Percentiles rank a stretch among this genome's conserved stretches.
These are phyloP conservation scores for Ganoderma leucocontextum DNA, from an alignment of 1,284 basidiomycete species.

Conservation along the genomic window DNA sequence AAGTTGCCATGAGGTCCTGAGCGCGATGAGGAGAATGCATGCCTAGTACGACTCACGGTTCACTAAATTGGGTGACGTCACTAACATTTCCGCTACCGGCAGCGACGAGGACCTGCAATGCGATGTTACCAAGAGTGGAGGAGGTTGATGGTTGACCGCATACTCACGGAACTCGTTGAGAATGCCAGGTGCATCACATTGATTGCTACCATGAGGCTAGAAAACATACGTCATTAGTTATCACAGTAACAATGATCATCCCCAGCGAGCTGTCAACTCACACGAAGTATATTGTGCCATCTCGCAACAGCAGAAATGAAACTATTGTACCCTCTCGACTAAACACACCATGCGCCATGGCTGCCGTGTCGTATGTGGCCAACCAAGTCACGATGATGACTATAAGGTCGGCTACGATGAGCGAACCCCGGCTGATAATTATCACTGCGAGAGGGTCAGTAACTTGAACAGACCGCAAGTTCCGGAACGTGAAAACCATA, in stretches of 20 bases:
- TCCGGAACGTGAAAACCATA: neutral
- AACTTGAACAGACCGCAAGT: neutral
- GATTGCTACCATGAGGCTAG: slow-evolving; percentile 2
- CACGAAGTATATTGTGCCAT: slow-evolving; percentile 5
- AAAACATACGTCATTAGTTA: neutral
- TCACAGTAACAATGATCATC: no score
- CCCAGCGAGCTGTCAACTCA: neutral
- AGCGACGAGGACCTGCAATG: neutral
- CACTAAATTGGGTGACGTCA: neutral
- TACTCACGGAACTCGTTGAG: neutral
- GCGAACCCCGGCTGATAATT: neutral
- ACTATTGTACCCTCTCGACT: neutral
- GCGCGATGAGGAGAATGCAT: neutral
- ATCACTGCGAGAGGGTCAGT: slow-evolving; percentile 2
- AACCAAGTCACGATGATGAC: no score
- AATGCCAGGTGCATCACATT: slow-evolving; percentile 5
- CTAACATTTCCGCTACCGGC: neutral
- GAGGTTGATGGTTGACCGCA: no score
- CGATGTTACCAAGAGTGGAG: neutral
- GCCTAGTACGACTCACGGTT: neutral
- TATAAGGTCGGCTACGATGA: slow-evolving; percentile 5
- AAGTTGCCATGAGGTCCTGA: neutral
- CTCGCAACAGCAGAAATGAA: slow-evolving; percentile 1
- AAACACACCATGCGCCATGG: neutral
- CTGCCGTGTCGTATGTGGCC: neutral